Conservation (phyloP, 2,329 filamentous ascomycete species). For the Sarocladium brachiariae region DNA sequence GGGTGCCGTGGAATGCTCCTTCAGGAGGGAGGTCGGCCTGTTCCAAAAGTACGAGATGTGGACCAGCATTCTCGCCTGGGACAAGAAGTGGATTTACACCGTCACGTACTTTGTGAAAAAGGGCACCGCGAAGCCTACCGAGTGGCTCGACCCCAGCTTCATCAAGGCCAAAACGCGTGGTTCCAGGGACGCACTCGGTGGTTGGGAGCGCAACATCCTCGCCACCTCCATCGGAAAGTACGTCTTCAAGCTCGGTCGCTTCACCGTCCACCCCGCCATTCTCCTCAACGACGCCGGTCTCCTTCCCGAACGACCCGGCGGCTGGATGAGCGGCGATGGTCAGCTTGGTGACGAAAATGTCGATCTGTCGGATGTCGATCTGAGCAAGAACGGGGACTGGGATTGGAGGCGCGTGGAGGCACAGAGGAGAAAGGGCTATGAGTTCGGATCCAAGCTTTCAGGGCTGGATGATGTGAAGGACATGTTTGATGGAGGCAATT, state of each 20-base stretch:
- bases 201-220: constrained; percentile 58
- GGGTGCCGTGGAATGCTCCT: constrained; percentile 66
- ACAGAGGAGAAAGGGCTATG: constrained; percentile 47
- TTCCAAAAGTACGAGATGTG: constrained; percentile 68
- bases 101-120: constrained; percentile 65
- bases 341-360: constrained; percentile 32
- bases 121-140: constrained; percentile 48
- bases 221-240: constrained; percentile 73
- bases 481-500: constrained; percentile 46
- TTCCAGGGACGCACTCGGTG: constrained; percentile 26
- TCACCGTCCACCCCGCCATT: constrained; percentile 78
- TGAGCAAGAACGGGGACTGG: constrained; percentile 36
- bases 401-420: constrained; percentile 53
- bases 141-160: constrained; percentile 43
- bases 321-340: constrained; percentile 45
- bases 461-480: constrained; percentile 46
- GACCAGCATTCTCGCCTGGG: constrained; percentile 65
- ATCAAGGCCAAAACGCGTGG: constrained; percentile 35
- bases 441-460: constrained; percentile 48
- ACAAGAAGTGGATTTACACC: constrained; percentile 76
- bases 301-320: constrained; percentile 65
- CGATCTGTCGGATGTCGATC: constrained; percentile 29
- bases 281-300: constrained; percentile 65
- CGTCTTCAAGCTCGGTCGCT: constrained; percentile 71
- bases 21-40: constrained; percentile 65